phyloP scores from a whole-genome alignment of 495 filamentous ascomycete species.

The Aspergillus panamensis region DNA sequence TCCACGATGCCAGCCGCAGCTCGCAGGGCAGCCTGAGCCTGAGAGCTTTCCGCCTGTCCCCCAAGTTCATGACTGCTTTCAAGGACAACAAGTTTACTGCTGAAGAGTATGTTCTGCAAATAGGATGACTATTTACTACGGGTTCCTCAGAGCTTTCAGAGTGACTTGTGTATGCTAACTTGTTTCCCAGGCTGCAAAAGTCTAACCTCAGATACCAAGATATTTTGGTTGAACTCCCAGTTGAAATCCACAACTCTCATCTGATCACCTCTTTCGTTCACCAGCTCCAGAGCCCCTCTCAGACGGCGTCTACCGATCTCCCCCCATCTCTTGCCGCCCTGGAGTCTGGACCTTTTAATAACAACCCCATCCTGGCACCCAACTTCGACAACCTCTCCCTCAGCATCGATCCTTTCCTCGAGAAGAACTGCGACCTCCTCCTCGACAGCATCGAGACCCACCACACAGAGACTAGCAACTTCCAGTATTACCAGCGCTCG shows the following conservation, averaged over 20 bases:
- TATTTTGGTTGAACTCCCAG: constrained; percentile 87
- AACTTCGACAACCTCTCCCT: constrained; percentile 88
- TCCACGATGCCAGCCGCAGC: constrained; percentile 92
- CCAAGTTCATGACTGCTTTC: constrained; percentile 84
- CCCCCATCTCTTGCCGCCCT: constrained; percentile 76
- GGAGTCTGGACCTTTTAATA: constrained; percentile 45
- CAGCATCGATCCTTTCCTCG: constrained; percentile 95
- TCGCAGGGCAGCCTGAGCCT: constrained; percentile 86
- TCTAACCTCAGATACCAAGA: constrained; percentile 90
- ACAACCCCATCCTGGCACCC: constrained; percentile 65
- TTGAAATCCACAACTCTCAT: constrained; percentile 93
- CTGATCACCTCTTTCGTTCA: constrained; percentile 93
- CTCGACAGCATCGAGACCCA: constrained; percentile 95
- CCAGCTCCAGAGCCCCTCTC: constrained; percentile 65
- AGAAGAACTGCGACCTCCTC: constrained; percentile 94
- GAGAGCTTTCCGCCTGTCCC: constrained; percentile 84
- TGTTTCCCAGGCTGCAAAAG: constrained; percentile 70
- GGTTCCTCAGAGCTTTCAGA: neutral
- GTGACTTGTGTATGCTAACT: constrained; percentile 14
- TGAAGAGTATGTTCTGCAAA: constrained; percentile 63
- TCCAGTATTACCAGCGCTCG: constrained; percentile 96
- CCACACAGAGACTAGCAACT: constrained; percentile 98
- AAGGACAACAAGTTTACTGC: constrained; percentile 97
- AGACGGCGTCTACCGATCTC: constrained; percentile 59
- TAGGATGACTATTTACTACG: too few species aligned